phyloP scores from a whole-genome alignment of 768 basidiomycete species.

The Glaciozyma martinii region DNA sequence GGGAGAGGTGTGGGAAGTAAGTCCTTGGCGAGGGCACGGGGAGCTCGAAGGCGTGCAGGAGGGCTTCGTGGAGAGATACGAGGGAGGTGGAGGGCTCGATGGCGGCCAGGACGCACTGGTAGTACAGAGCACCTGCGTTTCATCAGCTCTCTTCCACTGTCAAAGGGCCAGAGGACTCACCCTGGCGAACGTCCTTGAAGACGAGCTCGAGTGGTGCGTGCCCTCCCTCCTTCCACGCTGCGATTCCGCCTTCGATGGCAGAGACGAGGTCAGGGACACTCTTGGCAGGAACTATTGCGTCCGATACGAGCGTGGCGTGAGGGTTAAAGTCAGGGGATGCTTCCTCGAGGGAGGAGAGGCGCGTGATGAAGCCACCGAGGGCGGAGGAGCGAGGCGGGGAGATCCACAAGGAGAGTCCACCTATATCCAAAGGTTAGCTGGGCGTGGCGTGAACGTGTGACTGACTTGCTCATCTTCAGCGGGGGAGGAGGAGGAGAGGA shows the following conservation, averaged over 20 bases:
- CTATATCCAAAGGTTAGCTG: too few species aligned
- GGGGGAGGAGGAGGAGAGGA: too few species aligned
- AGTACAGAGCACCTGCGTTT: not conserved
- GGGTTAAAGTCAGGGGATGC: not conserved
- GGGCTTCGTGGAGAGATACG: not conserved
- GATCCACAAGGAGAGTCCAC: constrained; percentile 10
- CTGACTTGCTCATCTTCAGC: too few species aligned
- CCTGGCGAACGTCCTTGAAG: constrained; percentile 8
- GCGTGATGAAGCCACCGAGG: not conserved
- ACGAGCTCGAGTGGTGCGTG: not conserved
- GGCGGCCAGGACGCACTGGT: constrained; percentile 15
- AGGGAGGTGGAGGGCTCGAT: not conserved
- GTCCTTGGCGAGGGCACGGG: constrained; percentile 1
- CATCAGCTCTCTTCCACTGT: not conserved
- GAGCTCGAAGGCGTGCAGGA: constrained; percentile 1
- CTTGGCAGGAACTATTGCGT: not conserved
- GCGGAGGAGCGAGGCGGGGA: not conserved
- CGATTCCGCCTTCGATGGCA: not conserved
- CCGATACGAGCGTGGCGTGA: constrained; percentile 7
- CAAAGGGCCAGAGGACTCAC: not conserved
- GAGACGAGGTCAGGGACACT: not conserved
- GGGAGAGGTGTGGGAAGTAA: constrained; percentile 17
- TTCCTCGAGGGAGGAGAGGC: not conserved
- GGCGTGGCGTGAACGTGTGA: too few species aligned
- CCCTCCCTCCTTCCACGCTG: not conserved